Percentiles rank a stretch among this genome's conserved stretches.
phyloP scores from a whole-genome alignment of 164 flowering plant species.

The Umbellularia californica region DNA sequence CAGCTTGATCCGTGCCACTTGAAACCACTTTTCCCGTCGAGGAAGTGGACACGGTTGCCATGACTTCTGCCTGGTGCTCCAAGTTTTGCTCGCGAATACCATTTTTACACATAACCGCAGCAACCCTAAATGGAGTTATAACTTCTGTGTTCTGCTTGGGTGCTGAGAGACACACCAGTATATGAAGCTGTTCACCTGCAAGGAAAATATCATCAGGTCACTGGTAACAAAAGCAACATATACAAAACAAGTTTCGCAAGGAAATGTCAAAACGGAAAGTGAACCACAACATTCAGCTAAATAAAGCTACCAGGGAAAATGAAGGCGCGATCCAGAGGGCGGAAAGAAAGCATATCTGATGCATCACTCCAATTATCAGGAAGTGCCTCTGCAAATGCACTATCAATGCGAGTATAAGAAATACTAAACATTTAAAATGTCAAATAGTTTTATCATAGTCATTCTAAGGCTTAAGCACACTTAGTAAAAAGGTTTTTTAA shows the following conservation, averaged over 20 bases:
- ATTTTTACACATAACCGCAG: constrained; percentile 81
- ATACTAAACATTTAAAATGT: no score
- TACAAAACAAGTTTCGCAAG: not conserved
- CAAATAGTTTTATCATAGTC: no score
- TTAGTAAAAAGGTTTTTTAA: no score
- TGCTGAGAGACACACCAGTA: constrained; percentile 82
- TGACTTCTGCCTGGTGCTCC: constrained; percentile 38
- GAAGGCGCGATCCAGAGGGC: constrained; percentile 72
- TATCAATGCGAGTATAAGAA: not conserved
- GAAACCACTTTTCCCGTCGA: constrained; percentile 19
- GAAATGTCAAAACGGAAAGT: constrained; percentile 6
- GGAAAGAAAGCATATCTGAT: constrained; percentile 56
- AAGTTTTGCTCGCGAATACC: constrained; percentile 33
- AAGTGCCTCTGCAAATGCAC: constrained; percentile 55
- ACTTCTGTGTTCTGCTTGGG: constrained; percentile 69
- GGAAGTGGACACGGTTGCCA: constrained; percentile 19
- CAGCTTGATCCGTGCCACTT: constrained; percentile 10
- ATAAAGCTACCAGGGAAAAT: constrained; percentile 76
- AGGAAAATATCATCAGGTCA: constrained; percentile 5
- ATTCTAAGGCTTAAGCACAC: no score
- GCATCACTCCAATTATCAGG: constrained; percentile 73
- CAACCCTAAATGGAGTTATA: constrained; percentile 92
- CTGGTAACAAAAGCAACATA: not conserved
- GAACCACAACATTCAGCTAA: constrained; percentile 9
- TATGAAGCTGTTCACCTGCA: constrained; percentile 89